Percentiles rank a stretch among this genome's conserved stretches.
These are phyloP conservation scores for Talaromyces liani DNA, from an alignment of 495 filamentous ascomycete species.

Conservation along the genomic window DNA sequence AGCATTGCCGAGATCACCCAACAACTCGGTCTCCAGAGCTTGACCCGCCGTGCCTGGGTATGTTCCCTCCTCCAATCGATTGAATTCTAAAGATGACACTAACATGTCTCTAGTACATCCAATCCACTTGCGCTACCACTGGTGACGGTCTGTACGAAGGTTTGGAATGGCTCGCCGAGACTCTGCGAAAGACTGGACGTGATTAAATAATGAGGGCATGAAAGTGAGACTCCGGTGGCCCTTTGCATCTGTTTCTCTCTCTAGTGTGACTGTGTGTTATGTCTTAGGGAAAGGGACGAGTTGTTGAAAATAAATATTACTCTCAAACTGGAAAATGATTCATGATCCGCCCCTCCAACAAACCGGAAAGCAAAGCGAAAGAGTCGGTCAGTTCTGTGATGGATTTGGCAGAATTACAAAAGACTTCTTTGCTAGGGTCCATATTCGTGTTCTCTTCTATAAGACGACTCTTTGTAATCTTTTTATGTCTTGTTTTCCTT, in stretches of 20 bases:
- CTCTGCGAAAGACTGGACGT: constrained; percentile 85
- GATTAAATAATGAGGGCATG: constrained; percentile 47
- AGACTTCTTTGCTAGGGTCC: constrained; percentile 1
- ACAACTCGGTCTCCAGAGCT: constrained; percentile 97
- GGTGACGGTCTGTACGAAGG: constrained; percentile 99
- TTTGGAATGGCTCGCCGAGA: constrained; percentile 97
- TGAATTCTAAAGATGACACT: neutral
- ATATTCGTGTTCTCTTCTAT: constrained; percentile 2
- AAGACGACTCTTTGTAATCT: constrained; percentile 6
- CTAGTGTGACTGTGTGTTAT: neutral
- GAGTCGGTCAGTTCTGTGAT: neutral
- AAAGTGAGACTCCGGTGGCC: constrained; percentile 17
- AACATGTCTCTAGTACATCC: constrained; percentile 71
- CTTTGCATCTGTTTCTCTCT: neutral
- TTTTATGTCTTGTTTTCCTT: constrained; percentile 1
- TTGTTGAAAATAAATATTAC: constrained; percentile 7
- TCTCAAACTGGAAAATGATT: constrained; percentile 1
- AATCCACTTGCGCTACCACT: constrained; percentile 98
- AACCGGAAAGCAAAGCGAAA: neutral
- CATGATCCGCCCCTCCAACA: neutral
- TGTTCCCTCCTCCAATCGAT: constrained; percentile 26
- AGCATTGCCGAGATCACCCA: constrained; percentile 98
- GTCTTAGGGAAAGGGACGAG: neutral
- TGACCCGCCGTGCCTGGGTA: constrained; percentile 98
- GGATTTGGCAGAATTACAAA: constrained; percentile 2